Base-by-base conservation (phyloP, 495 filamentous ascomycete genomes). In the Hyphodiscus hymeniophilus region DNA sequence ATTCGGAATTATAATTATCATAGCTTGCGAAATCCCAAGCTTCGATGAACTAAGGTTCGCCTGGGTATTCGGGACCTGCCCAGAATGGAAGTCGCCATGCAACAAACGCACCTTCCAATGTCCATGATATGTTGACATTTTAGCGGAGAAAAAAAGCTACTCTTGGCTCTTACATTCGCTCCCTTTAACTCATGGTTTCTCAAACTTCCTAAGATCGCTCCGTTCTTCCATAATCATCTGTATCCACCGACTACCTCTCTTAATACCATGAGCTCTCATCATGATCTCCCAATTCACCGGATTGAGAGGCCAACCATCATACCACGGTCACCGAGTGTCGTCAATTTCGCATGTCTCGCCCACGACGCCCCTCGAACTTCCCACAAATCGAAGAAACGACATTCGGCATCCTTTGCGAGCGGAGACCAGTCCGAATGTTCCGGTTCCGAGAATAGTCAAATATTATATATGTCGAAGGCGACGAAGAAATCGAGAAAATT, bases 361-460 rank as follows among this genome's bases (percentile, higher is more conserved):
- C 12, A 11, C 10, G 8, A 17, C 8, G 4, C 38, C 2, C 3
- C 15, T 12, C 3, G 20, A 21, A 20, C 38, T 12, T 40, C 38
- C 17, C 15, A 20, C 20, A 40, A 22, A 21, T 18, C 15, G 10
- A 28, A 28, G 26, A 5, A 28, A 4, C 16, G 16, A 22, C 15
- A 20, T 18, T 40, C 42, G 12, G n/a, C 12, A 15, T 31, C 41
- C 20, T 43, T 17, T 7, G 21, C 8, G 31, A 26, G 39, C n/a
- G n/a, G n/a, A n/a, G n/a, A n/a, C n/a, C 3, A 11, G 11, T 45
- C 45, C 7, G 34, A 34, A 34, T 23, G 23, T 6, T 28, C 28
- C 23, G 46, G 34, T n/a, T 58, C 55, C 1, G 51, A 50, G 26
- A 47, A 54, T 28, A 54, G 51, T 34, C 50, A 58, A 28, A 21